Conservation (phyloP, 768 basidiomycete species). For the Boletus vinaceobasis region DNA sequence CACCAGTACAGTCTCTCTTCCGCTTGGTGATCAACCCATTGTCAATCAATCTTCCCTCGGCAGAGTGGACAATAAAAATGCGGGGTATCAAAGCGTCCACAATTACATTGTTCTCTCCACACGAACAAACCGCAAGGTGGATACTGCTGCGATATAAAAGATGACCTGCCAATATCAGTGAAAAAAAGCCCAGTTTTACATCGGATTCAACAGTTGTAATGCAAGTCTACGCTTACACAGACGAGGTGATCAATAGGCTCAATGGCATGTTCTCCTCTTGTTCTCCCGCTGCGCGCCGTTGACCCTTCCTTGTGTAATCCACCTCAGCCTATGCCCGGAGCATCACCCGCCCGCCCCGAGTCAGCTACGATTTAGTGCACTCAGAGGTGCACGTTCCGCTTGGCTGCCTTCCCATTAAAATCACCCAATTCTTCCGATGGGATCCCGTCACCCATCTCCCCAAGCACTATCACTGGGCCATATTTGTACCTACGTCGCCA, state of each 20-base stretch:
- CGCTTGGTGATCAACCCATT: not conserved
- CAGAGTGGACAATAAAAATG: not conserved
- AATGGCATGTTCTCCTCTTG: not conserved
- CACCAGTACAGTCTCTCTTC: not conserved
- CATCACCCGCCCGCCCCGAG: not conserved
- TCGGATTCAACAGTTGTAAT: not conserved
- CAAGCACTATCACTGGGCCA: slow-evolving; percentile 4
- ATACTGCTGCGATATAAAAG: not conserved
- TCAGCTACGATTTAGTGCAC: not conserved
- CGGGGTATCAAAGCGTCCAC: not conserved
- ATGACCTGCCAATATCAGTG: not conserved
- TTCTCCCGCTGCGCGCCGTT: not conserved
- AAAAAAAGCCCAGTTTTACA: not conserved
- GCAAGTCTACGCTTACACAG: slow-evolving; percentile 2
- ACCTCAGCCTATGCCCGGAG: not conserved
- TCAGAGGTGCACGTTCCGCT: not conserved
- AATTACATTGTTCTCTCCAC: not conserved
- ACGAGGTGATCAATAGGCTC: not conserved
- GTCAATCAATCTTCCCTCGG: no score
- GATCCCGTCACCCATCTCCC: not conserved
- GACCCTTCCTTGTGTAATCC: not conserved
- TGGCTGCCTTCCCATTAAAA: slow-evolving; percentile 5
- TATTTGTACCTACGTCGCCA: slow-evolving; percentile 10
- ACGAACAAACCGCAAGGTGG: not conserved
- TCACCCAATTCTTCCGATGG: not conserved